A percentile compares a stretch with the other conserved stretches of the same genome.
These are phyloP conservation scores for Tagetes erecta DNA, from an alignment of 129 eudicot species.

Conservation along the genomic window DNA sequence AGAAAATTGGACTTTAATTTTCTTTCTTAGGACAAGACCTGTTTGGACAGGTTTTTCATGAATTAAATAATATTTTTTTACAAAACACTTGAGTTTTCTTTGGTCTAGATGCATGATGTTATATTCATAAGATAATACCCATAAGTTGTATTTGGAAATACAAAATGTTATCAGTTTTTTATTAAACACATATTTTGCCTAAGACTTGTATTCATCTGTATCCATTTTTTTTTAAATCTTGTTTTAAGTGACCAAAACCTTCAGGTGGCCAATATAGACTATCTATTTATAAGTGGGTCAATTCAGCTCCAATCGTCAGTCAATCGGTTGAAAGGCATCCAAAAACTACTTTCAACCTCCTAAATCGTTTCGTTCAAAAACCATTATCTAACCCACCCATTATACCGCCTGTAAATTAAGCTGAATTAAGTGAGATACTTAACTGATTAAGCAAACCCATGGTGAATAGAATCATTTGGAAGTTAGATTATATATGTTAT, in stretches of 20 bases:
- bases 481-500: conserved; percentile 15
- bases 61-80: not conserved
- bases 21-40: not conserved
- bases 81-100: not conserved
- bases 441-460: conserved; percentile 5
- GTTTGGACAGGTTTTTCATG: not conserved
- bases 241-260: not conserved
- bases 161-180: not conserved
- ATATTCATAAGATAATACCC: not conserved
- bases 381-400: not conserved
- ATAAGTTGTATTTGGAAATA: not conserved
- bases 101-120: too few relatives aligned
- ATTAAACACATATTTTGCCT: too few relatives aligned
- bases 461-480: conserved; percentile 23
- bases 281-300: not conserved
- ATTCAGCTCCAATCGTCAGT: not conserved
- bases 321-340: not conserved
- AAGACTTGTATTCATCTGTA: not conserved
- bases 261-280: conserved; percentile 4
- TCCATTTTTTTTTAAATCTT: too few relatives aligned
- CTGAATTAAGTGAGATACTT: not conserved
- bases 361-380: too few relatives aligned
- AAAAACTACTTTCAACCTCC: too few relatives aligned
- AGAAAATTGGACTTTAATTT: too few relatives aligned
- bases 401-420: not conserved